Conservation (phyloP, 441 rosid species). For the Syzygium syzygioides region DNA sequence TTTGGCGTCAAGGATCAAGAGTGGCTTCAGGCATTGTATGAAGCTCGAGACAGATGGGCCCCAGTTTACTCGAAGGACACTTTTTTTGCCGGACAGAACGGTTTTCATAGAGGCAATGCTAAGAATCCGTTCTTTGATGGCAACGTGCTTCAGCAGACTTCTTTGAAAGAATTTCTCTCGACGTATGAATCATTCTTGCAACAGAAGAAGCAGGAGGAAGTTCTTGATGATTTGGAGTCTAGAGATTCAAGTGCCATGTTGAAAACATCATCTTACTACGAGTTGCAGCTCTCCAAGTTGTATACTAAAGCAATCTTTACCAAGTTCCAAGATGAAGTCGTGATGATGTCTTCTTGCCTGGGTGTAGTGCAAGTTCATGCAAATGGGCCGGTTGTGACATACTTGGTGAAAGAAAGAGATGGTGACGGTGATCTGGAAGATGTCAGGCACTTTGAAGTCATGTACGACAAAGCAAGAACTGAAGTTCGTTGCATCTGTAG, state of each 20-base stretch:
- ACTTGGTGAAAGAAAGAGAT: conserved; percentile 48
- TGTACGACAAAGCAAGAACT: conserved; percentile 47
- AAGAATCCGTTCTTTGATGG: conserved; percentile 43
- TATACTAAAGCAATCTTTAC: conserved; percentile 58
- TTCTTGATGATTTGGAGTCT: conserved; percentile 48
- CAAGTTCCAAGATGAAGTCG: conserved; percentile 70
- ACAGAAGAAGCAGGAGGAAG: conserved; percentile 50
- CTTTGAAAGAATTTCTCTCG: conserved; percentile 59
- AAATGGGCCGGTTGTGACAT: conserved; percentile 38
- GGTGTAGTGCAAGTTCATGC: conserved; percentile 40
- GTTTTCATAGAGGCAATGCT: conserved; percentile 40
- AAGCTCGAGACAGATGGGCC: conserved; percentile 67
- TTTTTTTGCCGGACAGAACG: conserved; percentile 49
- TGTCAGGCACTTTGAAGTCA: conserved; percentile 48
- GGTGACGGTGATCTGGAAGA: conserved; percentile 32
- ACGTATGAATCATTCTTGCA: conserved; percentile 46
- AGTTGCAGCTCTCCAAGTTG: conserved; percentile 66
- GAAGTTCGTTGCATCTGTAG: conserved; percentile 70
- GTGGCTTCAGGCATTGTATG: conserved; percentile 42
- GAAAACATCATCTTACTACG: conserved; percentile 53
- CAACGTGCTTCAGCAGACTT: conserved; percentile 47
- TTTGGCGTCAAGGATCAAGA: conserved; percentile 46
- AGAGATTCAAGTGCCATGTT: conserved; percentile 35
- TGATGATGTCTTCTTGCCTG: conserved; percentile 63
- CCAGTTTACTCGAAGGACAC: conserved; percentile 74